Conservation (phyloP, 192 early-diverging fungal genomes). For the Dissophora ornata region DNA sequence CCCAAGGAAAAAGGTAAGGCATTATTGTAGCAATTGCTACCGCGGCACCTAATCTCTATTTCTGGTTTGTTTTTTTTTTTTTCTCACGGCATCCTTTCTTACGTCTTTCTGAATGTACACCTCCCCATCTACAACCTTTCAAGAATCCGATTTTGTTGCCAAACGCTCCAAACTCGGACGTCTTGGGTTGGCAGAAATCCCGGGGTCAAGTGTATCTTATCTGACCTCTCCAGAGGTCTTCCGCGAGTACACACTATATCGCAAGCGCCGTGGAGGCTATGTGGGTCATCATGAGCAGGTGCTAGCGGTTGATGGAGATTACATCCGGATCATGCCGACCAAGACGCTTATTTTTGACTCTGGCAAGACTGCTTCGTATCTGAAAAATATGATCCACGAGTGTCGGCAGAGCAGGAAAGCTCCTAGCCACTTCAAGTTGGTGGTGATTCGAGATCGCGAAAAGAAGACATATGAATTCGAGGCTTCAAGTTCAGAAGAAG, state of each 20-base stretch:
- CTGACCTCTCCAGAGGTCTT: constrained; percentile 47
- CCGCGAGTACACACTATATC: constrained; percentile 80
- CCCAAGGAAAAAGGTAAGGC: constrained; percentile 65
- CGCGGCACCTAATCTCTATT: background rate
- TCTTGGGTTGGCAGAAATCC: constrained; percentile 31
- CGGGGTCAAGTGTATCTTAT: constrained; percentile 47
- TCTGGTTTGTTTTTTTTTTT: background rate
- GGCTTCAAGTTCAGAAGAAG: constrained; percentile 72
- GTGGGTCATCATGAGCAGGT: constrained; percentile 84
- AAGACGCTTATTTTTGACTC: constrained; percentile 80
- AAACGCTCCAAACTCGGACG: constrained; percentile 30
- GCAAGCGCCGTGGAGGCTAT: constrained; percentile 85
- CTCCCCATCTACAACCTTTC: background rate
- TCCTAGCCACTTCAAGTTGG: constrained; percentile 75
- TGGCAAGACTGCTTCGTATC: constrained; percentile 76
- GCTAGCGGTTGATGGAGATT: constrained; percentile 95
- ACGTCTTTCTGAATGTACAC: background rate
- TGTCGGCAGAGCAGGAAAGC: constrained; percentile 79
- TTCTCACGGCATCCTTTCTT: background rate
- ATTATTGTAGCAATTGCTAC: background rate
- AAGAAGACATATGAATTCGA: constrained; percentile 86
- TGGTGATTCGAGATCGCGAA: constrained; percentile 67
- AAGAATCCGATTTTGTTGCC: constrained; percentile 8
- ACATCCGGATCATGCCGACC: constrained; percentile 88
- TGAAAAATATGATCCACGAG: constrained; percentile 26